Evolutionary conservation across 306 rosid genomes (phyloP), one percentile per base, ranked within the genome.

Genomic region (Castanopsis chinensis): DNA sequence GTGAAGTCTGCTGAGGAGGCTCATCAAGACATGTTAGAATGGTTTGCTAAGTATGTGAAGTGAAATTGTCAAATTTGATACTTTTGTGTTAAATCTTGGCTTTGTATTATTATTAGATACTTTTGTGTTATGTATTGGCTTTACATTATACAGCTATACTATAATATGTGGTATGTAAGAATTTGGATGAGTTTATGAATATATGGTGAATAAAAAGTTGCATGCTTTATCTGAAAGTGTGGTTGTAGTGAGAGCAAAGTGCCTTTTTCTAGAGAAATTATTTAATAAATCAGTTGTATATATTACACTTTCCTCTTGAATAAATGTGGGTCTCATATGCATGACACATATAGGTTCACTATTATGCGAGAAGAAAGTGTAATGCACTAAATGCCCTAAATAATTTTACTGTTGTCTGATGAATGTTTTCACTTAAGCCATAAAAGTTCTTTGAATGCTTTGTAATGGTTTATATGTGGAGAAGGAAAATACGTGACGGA

Each of bases 1-100:
- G 82, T 84, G 58, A 75, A 87, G 64, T 78, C 56, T n/a, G 94
- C 94, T 3, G 88, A 88, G 21, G 88, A 88, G 70, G 85, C 92
- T 21, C 85, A 85, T 82, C 84, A 74, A 72, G 80, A 83, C 85
- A 21, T 85, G 79, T 15, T 86, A 69, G 71, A 73, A 33, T 90
- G 94, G 92, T 70, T 88, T 72, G 61, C 32, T 15, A 88, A 79
- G 74, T 51, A 78, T 73, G 69, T 84, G 1, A 84, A 88, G 77
- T 81, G 74, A 84, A 20, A 57, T 57, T 57, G 11, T 54, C 58
- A 56, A 77, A 4, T 64, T 17, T 30, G 35, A 64, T 30, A 64
- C 71, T 64, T 64, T 0, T 57, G 27, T 57, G 27, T 20, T 20
- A 57, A 3, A 28, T 57, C 0, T 57, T 57, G 27, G 14, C 4